A percentile compares a stretch with the other conserved stretches of the same genome.
phyloP scores from a whole-genome alignment of 345 rosid genomes.

The Triadica sebifera region DNA sequence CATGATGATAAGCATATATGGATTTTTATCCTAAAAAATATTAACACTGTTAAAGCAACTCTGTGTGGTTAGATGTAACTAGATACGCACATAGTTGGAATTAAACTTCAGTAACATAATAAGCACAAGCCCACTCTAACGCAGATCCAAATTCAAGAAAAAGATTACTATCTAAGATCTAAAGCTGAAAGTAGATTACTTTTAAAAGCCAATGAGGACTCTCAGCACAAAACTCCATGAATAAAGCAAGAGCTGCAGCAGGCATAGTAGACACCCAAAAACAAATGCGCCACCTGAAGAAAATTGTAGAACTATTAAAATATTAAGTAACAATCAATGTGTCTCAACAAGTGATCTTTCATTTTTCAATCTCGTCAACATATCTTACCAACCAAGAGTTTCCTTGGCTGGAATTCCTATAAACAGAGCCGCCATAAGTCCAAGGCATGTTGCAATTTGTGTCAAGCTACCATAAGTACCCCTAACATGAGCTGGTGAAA shows the following conservation, averaged over 20 bases:
- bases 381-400: slow-evolving; percentile 64
- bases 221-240: slow-evolving; percentile 78
- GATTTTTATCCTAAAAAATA: neutral
- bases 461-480: slow-evolving; percentile 87
- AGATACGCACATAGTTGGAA: neutral
- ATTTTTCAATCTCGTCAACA: slow-evolving; percentile 10
- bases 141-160: slow-evolving; percentile 9
- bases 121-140: neutral
- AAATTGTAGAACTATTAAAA: neutral
- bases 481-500: slow-evolving; percentile 88
- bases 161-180: slow-evolving; percentile 1
- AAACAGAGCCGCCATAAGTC: slow-evolving; percentile 67
- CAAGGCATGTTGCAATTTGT: slow-evolving; percentile 80
- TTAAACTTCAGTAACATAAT: neutral
- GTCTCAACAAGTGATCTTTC: slow-evolving; percentile 3
- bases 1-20: neutral
- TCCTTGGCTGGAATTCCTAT: slow-evolving; percentile 82
- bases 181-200: slow-evolving; percentile 40
- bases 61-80: neutral
- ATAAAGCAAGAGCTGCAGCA: slow-evolving; percentile 64
- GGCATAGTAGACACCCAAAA: slow-evolving; percentile 75
- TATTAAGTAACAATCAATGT: neutral
- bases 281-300: slow-evolving; percentile 90
- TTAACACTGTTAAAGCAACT: neutral
- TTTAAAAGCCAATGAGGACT: slow-evolving; percentile 98